phyloP scores from a whole-genome alignment of 2,329 filamentous ascomycete species.

The Trichoderma pleuroti region DNA sequence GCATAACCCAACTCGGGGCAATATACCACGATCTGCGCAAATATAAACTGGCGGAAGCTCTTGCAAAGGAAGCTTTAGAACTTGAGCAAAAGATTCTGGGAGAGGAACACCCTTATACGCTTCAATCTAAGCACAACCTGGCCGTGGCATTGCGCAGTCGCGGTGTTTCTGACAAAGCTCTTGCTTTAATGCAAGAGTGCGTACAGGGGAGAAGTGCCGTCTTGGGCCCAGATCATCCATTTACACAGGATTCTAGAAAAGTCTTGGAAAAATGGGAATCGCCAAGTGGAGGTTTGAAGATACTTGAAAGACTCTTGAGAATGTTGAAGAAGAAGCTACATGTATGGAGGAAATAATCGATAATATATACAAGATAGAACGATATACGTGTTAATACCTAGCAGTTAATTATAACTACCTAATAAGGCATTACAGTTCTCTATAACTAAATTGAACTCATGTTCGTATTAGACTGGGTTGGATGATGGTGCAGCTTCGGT shows the following conservation, averaged over 20 bases:
- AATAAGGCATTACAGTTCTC: not conserved
- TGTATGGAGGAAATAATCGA: not conserved
- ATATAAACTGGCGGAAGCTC: not conserved
- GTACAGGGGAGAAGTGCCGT: not conserved
- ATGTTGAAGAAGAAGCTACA: not conserved
- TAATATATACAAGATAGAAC: not conserved
- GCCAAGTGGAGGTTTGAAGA: not conserved
- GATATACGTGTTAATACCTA: not conserved
- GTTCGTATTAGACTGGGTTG: not conserved
- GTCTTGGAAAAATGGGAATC: not conserved
- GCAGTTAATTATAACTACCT: not conserved
- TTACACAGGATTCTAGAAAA: not conserved
- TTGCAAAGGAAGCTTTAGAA: not conserved
- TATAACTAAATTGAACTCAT: not conserved
- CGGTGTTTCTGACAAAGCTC: not conserved
- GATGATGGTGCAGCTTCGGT: not conserved
- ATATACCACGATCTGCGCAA: not conserved
- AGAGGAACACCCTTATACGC: slow-evolving; percentile 18
- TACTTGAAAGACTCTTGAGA: not conserved
- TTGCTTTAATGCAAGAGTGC: not conserved
- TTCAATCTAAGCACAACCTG: not conserved
- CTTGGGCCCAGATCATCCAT: not conserved
- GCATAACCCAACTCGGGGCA: not conserved
- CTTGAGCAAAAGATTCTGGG: not conserved
- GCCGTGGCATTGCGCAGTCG: not conserved